A percentile compares a stretch with the other conserved stretches of the same genome.
These are phyloP conservation scores for Thraustochytrium sp. DNA, from an alignment of 352 stramenopile species.

Conservation along the genomic window DNA sequence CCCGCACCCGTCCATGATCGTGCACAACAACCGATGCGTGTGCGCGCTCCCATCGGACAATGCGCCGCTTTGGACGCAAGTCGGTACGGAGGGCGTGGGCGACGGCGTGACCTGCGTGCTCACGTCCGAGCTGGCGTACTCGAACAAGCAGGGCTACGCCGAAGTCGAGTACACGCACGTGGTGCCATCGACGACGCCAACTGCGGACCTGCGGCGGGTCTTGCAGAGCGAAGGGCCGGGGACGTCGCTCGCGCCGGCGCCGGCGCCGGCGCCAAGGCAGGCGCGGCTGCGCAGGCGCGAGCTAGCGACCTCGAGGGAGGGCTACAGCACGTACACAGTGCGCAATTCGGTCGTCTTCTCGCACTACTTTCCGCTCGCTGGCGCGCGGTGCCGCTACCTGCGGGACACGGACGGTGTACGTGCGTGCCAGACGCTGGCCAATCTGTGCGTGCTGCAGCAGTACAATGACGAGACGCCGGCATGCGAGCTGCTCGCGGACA, in stretches of 20 bases:
- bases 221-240: too few relatives aligned
- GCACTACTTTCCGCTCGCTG: slow-evolving; percentile 29
- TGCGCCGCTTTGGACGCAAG: slow-evolving; percentile 6
- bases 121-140: neutral
- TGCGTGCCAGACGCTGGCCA: slow-evolving; percentile 78
- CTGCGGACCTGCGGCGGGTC: neutral
- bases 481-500: slow-evolving; percentile 66
- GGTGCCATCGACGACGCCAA: neutral
- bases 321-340: neutral
- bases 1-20: slow-evolving; percentile 15
- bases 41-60: neutral
- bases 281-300: neutral
- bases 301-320: neutral
- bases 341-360: neutral
- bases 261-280: neutral
- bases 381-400: slow-evolving; percentile 23
- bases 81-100: slow-evolving; percentile 12
- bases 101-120: slow-evolving; percentile 19
- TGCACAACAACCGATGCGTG: slow-evolving; percentile 20
- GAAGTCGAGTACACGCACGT: slow-evolving; percentile 32
- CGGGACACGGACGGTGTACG: neutral
- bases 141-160: neutral
- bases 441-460: slow-evolving; percentile 85
- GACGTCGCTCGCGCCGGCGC: neutral
- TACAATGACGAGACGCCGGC: slow-evolving; percentile 62